These are phyloP conservation scores for Leptographium procerum DNA, from an alignment of 2,329 filamentous ascomycete species.

Conservation along the genomic window DNA sequence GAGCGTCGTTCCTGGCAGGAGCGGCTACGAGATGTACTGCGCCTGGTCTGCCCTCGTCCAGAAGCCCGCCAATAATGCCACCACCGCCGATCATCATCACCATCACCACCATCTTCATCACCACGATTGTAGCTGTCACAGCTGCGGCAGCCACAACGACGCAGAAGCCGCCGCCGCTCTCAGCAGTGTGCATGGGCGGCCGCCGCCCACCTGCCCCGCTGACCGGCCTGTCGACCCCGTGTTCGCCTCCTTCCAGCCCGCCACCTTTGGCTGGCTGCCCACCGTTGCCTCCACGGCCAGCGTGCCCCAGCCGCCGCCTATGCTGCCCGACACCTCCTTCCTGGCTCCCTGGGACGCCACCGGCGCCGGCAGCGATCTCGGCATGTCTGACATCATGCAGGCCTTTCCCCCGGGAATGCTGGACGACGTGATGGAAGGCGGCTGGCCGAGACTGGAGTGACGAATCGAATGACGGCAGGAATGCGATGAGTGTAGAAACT, in stretches of 20 bases:
- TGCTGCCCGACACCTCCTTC: not conserved
- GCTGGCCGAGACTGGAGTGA: slow-evolving; percentile 1
- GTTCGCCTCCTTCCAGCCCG: not conserved
- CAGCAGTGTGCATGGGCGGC: not conserved
- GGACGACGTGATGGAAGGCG: not conserved
- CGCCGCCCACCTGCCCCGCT: not conserved
- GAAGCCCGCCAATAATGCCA: not conserved
- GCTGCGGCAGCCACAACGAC: not conserved
- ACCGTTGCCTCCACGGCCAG: not conserved
- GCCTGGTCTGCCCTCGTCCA: not conserved
- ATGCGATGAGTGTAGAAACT: no score
- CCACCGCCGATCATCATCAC: not conserved
- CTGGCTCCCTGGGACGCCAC: not conserved
- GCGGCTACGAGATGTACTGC: slow-evolving; percentile 4
- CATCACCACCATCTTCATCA: not conserved
- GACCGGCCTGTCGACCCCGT: not conserved
- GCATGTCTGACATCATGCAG: slow-evolving; percentile 1
- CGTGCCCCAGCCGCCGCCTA: not conserved
- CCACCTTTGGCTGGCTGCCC: slow-evolving; percentile 2
- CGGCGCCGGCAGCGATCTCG: not conserved
- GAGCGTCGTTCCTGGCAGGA: not conserved
- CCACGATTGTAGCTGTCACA: not conserved
- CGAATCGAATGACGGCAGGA: no score
- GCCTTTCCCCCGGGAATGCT: slow-evolving; percentile 1
- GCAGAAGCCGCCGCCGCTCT: not conserved